Conservation (phyloP, 805 yeast genomes). For the Candida orba region DNA sequence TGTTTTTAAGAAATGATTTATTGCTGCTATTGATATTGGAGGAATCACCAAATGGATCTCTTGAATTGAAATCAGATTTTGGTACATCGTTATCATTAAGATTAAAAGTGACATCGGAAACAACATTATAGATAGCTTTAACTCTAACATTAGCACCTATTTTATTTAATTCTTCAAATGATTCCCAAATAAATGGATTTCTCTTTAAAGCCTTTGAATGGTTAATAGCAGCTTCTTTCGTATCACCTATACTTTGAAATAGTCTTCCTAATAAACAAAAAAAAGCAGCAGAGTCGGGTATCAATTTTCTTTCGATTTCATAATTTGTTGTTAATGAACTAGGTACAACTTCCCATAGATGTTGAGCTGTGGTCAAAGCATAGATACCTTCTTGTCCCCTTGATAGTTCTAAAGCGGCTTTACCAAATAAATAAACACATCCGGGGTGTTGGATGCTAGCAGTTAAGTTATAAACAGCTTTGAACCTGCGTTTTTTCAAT, state of each 20-base stretch:
- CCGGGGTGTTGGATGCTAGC: constrained; percentile 54
- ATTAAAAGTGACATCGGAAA: constrained; percentile 10
- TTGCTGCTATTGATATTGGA: constrained; percentile 10
- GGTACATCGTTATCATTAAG: constrained; percentile 5
- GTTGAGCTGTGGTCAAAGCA: constrained; percentile 34
- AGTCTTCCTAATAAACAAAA: constrained; percentile 66
- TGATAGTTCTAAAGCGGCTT: constrained; percentile 51
- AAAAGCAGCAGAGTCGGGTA: constrained; percentile 68
- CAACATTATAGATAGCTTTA: constrained; percentile 39
- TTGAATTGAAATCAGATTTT: constrained; percentile 7
- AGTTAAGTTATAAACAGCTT: constrained; percentile 51
- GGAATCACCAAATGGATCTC: constrained; percentile 25
- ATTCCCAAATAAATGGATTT: constrained; percentile 83
- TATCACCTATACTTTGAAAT: constrained; percentile 49
- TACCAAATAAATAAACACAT: constrained; percentile 69
- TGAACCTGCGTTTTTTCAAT: constrained; percentile 49
- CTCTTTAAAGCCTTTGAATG: constrained; percentile 62
- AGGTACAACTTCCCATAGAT: constrained; percentile 28
- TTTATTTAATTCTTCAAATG: constrained; percentile 66
- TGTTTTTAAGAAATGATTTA: constrained; percentile 11
- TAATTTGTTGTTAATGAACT: constrained; percentile 23
- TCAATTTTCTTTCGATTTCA: constrained; percentile 28
- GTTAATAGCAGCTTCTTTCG: constrained; percentile 55
- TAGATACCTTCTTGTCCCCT: constrained; percentile 55
- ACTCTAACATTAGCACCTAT: constrained; percentile 67